Percentiles rank a stretch among this genome's conserved stretches.
Conservation (phyloP, 2,329 filamentous ascomycete species). For the Aspergillus terreus region DNA sequence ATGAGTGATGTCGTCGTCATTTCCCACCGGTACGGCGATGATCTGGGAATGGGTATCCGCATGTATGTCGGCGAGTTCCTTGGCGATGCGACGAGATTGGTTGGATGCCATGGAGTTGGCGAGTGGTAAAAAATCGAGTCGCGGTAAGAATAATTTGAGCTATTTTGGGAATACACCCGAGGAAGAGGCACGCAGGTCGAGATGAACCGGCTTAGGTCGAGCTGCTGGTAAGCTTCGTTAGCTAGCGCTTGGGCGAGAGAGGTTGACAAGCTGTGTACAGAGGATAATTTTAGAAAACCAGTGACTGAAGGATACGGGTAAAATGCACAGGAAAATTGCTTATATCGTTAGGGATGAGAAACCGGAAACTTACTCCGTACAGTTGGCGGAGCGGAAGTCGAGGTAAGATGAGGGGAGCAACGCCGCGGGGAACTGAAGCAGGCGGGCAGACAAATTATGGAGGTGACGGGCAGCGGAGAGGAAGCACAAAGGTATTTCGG, state of each 20-base stretch:
- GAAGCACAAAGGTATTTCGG: no score
- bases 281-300: no score
- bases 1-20: constrained; percentile 70
- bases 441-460: no score
- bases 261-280: no score
- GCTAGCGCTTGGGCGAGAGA: no score
- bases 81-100: constrained; percentile 52
- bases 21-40: constrained; percentile 59
- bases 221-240: no score
- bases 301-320: no score
- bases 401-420: background rate
- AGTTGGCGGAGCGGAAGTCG: background rate
- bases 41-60: constrained; percentile 74
- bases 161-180: background rate
- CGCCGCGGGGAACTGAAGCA: background rate
- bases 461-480: no score
- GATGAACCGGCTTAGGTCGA: no score
- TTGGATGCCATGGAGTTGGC: constrained; percentile 51
- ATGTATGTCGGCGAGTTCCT: constrained; percentile 48
- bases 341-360: background rate
- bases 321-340: no score
- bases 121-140: background rate
- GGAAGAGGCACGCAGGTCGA: background rate
- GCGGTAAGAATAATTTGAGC: no score
- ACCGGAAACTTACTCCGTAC: background rate